phyloP scores from a whole-genome alignment of 176 grass and related monocot species.

The Oryza glumipatula region DNA sequence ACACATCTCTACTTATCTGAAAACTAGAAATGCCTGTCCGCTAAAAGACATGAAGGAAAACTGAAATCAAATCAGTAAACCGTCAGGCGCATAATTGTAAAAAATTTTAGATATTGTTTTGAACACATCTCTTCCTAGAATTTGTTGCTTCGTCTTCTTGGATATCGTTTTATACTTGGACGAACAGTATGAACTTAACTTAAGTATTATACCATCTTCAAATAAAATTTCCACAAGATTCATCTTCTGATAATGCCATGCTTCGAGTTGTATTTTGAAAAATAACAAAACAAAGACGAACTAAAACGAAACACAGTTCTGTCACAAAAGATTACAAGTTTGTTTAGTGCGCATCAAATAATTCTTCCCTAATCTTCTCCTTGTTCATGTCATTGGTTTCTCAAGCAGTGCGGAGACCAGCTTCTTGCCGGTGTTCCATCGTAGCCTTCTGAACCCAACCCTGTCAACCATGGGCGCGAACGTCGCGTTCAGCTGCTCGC shows the following conservation, averaged over 20 bases:
- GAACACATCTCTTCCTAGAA: too few species aligned
- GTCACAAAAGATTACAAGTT: not conserved
- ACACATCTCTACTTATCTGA: too few species aligned
- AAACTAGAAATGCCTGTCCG: not conserved
- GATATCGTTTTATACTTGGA: not conserved
- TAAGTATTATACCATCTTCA: not conserved
- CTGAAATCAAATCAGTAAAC: not conserved
- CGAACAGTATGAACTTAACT: not conserved
- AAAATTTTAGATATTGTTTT: too few species aligned
- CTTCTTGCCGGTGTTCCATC: conserved; percentile 56
- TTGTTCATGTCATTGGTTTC: conserved; percentile 44
- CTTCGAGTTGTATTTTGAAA: not conserved
- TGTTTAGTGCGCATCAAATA: not conserved
- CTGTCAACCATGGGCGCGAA: conserved; percentile 44
- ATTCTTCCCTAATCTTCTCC: not conserved
- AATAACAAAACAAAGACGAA: not conserved
- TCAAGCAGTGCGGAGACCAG: conserved; percentile 60
- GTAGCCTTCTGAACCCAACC: conserved; percentile 44
- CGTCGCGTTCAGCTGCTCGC: conserved; percentile 43
- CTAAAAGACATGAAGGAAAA: not conserved
- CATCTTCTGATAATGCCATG: conserved; percentile 20
- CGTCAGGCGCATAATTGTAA: not conserved
- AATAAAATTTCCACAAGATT: conserved; percentile 13
- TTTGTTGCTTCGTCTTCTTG: not conserved
- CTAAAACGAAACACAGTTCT: not conserved